Conservation (phyloP, 495 filamentous ascomycete species). For the Penicillium cataractarum region DNA sequence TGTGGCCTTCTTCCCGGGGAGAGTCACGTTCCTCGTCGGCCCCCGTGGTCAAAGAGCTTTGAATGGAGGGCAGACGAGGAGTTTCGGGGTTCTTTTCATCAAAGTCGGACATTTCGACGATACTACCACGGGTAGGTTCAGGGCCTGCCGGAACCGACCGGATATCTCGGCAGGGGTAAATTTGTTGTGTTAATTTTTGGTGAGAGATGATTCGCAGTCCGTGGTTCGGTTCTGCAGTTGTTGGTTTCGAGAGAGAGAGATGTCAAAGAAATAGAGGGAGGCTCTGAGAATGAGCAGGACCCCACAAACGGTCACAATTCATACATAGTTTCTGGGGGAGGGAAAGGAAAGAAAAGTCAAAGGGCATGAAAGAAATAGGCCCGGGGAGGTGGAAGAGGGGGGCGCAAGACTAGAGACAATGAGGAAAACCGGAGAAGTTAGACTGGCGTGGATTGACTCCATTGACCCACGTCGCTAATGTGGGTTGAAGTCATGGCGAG, state of each 20-base stretch:
- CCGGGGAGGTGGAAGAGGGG: no score
- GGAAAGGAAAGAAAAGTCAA: not conserved
- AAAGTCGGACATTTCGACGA: slow-evolving; percentile 20
- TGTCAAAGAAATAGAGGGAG: not conserved
- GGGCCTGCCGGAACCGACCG: slow-evolving; percentile 9
- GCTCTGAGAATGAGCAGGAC: slow-evolving; percentile 5
- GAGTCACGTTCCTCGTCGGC: slow-evolving; percentile 10
- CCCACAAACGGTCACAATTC: slow-evolving; percentile 24
- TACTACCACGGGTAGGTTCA: not conserved
- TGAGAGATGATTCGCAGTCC: not conserved
- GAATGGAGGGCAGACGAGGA: slow-evolving; percentile 15
- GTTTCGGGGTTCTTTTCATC: slow-evolving; percentile 21
- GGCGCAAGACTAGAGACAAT: no score
- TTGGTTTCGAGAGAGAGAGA: not conserved
- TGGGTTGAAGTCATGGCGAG: slow-evolving; percentile 28
- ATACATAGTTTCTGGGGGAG: slow-evolving; percentile 26
- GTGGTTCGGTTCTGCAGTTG: not conserved
- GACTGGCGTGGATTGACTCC: not conserved
- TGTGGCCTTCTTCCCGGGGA: not conserved
- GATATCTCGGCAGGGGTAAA: slow-evolving; percentile 4
- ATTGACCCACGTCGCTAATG: slow-evolving; percentile 33
- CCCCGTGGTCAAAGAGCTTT: slow-evolving; percentile 4
- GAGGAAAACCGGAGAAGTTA: no score
- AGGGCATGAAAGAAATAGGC: slow-evolving; percentile 15
- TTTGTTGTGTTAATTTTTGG: no score